phyloP scores from a whole-genome alignment of 2,329 filamentous ascomycete genomes.

The Trichoderma harzianum region DNA sequence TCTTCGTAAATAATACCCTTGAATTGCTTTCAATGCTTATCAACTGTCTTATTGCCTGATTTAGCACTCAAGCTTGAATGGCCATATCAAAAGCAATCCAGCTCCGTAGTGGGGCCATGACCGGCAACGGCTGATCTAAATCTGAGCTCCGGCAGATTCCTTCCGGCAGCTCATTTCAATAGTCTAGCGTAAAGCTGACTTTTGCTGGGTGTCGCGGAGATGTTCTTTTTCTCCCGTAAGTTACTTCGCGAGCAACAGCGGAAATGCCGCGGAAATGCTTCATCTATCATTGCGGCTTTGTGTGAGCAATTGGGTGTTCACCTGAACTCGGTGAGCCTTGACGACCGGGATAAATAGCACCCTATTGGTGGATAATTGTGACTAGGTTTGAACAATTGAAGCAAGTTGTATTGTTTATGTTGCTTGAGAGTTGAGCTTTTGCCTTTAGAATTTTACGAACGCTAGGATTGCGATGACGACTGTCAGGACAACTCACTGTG shows the following conservation, averaged over 20 bases:
- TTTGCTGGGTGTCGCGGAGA: background rate
- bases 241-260: background rate
- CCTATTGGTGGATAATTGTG: background rate
- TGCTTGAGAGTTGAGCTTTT: background rate
- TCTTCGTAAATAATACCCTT: background rate
- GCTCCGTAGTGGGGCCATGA: background rate
- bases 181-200: background rate
- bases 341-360: background rate
- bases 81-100: background rate
- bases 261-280: background rate
- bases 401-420: background rate
- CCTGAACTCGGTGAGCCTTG: background rate
- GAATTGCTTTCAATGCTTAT: background rate
- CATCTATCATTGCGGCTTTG: background rate
- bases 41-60: background rate
- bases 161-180: background rate
- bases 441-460: background rate
- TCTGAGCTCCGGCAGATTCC: background rate
- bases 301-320: background rate
- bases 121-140: background rate
- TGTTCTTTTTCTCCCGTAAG: background rate
- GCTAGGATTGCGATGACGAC: background rate
- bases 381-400: background rate
- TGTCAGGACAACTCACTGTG: background rate
- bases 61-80: background rate